These are phyloP conservation scores for Lentinula aciculospora DNA, from an alignment of 768 basidiomycete species.

Conservation along the genomic window DNA sequence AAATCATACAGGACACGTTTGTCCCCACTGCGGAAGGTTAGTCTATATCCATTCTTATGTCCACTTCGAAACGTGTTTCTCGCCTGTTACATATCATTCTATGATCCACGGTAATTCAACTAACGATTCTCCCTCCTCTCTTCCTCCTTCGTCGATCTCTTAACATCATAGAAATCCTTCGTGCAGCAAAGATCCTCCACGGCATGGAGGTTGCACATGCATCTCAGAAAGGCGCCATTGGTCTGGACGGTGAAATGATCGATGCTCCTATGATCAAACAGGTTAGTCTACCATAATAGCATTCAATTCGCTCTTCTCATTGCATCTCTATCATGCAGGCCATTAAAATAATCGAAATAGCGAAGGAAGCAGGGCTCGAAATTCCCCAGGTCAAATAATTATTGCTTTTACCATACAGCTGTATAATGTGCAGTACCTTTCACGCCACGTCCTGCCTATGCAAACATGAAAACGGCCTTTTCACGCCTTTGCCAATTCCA, in stretches of 20 bases:
- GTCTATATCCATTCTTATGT: neutral
- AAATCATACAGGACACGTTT: conserved; percentile 71
- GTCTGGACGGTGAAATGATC: conserved; percentile 81
- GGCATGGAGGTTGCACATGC: conserved; percentile 57
- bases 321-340: conserved; percentile 25
- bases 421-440: neutral
- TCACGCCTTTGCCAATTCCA: neutral
- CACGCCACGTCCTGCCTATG: neutral
- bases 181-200: conserved; percentile 68
- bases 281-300: conserved; percentile 25
- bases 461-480: neutral
- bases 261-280: conserved; percentile 91
- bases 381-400: conserved; percentile 36
- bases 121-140: neutral
- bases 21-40: conserved; percentile 68
- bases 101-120: neutral
- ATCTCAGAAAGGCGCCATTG: conserved; percentile 60
- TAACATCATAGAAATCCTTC: conserved; percentile 54
- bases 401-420: neutral
- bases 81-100: too few species aligned
- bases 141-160: neutral
- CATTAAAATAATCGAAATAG: conserved; percentile 45
- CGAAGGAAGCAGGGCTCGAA: conserved; percentile 46
- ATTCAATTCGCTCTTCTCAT: neutral
- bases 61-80: neutral